phyloP scores from a whole-genome alignment of 2,329 filamentous ascomycete genomes.

The Elsinoe arachidis region DNA sequence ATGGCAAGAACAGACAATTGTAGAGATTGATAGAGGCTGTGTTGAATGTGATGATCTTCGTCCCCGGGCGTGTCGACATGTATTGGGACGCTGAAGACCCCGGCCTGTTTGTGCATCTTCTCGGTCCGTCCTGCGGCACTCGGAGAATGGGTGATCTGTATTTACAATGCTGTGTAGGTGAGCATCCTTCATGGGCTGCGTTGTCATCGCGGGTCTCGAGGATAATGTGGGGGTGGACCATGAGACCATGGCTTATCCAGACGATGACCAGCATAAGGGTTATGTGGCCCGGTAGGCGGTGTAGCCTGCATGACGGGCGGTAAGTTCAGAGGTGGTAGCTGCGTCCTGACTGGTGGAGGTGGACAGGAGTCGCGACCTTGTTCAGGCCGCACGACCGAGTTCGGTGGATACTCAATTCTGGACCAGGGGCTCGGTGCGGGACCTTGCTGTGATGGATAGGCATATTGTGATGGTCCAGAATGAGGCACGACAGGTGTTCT shows the following conservation, averaged over 20 bases:
- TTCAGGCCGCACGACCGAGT: not conserved
- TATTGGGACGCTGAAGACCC: too few species aligned
- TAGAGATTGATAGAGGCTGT: too few species aligned
- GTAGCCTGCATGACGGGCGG: conserved; percentile 25
- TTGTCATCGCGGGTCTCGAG: not conserved
- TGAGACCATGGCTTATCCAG: conserved; percentile 10
- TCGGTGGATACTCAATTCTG: not conserved
- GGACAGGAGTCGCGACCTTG: not conserved
- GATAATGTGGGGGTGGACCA: not conserved
- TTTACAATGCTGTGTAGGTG: not conserved
- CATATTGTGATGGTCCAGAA: not conserved
- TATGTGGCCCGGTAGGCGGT: conserved; percentile 27
- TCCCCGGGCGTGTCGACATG: too few species aligned
- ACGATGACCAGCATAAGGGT: conserved; percentile 24
- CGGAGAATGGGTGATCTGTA: not conserved
- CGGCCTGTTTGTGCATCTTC: not conserved
- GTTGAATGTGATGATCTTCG: not conserved
- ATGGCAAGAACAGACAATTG: too few species aligned
- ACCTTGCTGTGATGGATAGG: not conserved
- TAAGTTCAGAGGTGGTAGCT: conserved; percentile 3
- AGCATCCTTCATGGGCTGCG: too few species aligned
- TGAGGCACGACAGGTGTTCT: not conserved
- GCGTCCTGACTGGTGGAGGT: not conserved
- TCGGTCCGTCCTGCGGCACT: not conserved
- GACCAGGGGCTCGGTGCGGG: not conserved